Evolutionary conservation across 805 yeast genomes (phyloP).

Genomic region (Yamadazyma kitorensis): DNA sequence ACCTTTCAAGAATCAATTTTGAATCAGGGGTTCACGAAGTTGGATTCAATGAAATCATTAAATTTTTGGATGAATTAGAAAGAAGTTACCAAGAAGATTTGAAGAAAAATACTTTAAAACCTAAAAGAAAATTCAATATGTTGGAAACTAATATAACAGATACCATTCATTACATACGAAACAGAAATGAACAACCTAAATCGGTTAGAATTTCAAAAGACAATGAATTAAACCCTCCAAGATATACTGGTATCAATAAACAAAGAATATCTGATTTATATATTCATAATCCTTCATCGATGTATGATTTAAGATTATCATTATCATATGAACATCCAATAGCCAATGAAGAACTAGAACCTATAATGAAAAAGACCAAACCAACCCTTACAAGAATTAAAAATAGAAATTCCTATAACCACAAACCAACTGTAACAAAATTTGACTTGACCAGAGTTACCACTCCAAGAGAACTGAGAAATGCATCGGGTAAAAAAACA

Average conservation of each 20-base stretch:
- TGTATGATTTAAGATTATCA: constrained; percentile 74
- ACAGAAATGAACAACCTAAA: constrained; percentile 62
- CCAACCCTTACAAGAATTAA: constrained; percentile 64
- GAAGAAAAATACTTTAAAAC: constrained; percentile 20
- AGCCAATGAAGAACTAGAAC: constrained; percentile 54
- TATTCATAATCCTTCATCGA: constrained; percentile 70
- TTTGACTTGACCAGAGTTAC: constrained; percentile 68
- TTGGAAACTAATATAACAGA: constrained; percentile 65
- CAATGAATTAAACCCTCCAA: constrained; percentile 53
- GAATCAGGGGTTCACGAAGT: constrained; percentile 65
- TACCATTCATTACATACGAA: constrained; percentile 57
- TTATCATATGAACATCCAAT: constrained; percentile 76
- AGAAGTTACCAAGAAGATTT: constrained; percentile 44
- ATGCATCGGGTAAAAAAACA: constrained; percentile 35
- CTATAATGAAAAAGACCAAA: constrained; percentile 45
- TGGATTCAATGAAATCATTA: constrained; percentile 55
- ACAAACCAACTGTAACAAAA: constrained; percentile 68
- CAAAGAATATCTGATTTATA: constrained; percentile 69
- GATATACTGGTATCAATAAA: constrained; percentile 72
- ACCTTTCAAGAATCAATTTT: constrained; percentile 53
- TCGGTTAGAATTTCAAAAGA: constrained; percentile 67
- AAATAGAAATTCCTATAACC: constrained; percentile 69
- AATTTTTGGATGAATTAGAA: constrained; percentile 54
- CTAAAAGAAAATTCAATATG: constrained; percentile 53
- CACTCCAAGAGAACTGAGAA: constrained; percentile 33